Percentiles rank a stretch among this genome's conserved stretches.
These are phyloP conservation scores for Echium plantagineum DNA, from an alignment of 257 asterid species.

Conservation along the genomic window DNA sequence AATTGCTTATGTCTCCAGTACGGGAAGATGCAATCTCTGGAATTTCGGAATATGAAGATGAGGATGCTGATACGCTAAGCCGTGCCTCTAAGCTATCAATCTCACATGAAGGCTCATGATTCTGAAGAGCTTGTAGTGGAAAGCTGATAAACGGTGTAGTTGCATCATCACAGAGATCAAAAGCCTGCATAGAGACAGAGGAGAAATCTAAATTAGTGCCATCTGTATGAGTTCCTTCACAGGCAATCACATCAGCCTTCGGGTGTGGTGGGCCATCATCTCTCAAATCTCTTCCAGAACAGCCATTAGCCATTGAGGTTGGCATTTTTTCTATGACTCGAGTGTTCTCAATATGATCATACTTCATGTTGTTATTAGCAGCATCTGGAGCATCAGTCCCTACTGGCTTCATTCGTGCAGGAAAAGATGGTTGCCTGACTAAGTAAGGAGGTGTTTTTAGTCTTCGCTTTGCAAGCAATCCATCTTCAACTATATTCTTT, in stretches of 20 bases:
- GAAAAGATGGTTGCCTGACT: slow-evolving; percentile 38
- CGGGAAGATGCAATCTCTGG: slow-evolving; percentile 22
- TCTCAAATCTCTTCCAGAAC: slow-evolving; percentile 19
- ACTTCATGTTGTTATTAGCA: slow-evolving; percentile 18
- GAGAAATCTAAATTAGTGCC: slow-evolving; percentile 77
- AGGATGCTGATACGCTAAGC: slow-evolving; percentile 38
- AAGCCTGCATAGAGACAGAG: slow-evolving; percentile 61
- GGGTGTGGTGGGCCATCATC: slow-evolving; percentile 27
- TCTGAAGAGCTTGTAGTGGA: slow-evolving; percentile 24
- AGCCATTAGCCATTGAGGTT: slow-evolving; percentile 21
- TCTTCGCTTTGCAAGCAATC: slow-evolving; percentile 34
- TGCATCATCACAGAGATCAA: slow-evolving; percentile 57
- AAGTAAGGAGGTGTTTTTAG: slow-evolving; percentile 56
- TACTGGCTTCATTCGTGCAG: slow-evolving; percentile 34
- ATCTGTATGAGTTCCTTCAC: slow-evolving; percentile 44
- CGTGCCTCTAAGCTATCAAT: slow-evolving; percentile 33
- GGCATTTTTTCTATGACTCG: slow-evolving; percentile 24
- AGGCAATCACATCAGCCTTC: slow-evolving; percentile 24
- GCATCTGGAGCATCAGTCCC: slow-evolving; percentile 31
- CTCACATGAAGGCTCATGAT: slow-evolving; percentile 27
- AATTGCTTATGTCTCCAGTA: slow-evolving; percentile 22
- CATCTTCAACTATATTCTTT: slow-evolving; percentile 45
- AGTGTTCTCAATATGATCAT: slow-evolving; percentile 21
- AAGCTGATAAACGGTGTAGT: slow-evolving; percentile 27
- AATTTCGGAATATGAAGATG: slow-evolving; percentile 43